A percentile compares a stretch with the other conserved stretches of the same genome.
Evolutionary conservation across 495 filamentous ascomycete species (phyloP).

Genomic region (Beverwykella pulmonaria): DNA sequence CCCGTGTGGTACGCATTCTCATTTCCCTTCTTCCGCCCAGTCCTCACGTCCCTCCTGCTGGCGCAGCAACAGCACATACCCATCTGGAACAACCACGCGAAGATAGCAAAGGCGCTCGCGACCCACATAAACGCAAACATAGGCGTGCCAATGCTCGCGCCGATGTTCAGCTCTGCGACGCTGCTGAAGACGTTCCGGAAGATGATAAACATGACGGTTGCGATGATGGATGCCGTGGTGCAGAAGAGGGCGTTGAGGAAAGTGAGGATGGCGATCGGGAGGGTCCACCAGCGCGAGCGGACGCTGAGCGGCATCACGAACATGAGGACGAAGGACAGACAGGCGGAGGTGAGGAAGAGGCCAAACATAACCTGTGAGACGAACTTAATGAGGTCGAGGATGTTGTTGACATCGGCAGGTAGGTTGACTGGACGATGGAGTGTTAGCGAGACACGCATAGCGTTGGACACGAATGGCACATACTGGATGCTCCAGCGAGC

Average conservation of each 20-base stretch:
- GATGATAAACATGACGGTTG: slow-evolving; percentile 77
- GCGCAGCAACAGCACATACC: slow-evolving; percentile 75
- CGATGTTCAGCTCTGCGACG: slow-evolving; percentile 71
- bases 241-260: slow-evolving; percentile 66
- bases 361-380: slow-evolving; percentile 91
- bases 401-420: slow-evolving; percentile 68
- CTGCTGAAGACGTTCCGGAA: slow-evolving; percentile 70
- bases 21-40: slow-evolving; percentile 53
- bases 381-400: slow-evolving; percentile 71
- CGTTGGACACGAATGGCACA: slow-evolving; percentile 32
- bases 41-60: slow-evolving; percentile 60
- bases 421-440: slow-evolving; percentile 62
- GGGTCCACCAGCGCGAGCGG: slow-evolving; percentile 56
- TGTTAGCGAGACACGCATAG: slow-evolving; percentile 30
- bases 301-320: slow-evolving; percentile 61
- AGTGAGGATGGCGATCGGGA: slow-evolving; percentile 62
- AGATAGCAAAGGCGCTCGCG: slow-evolving; percentile 63
- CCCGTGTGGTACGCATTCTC: slow-evolving; percentile 43
- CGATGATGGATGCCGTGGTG: slow-evolving; percentile 71
- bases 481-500: slow-evolving; percentile 76
- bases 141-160: slow-evolving; percentile 64
- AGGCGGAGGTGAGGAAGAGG: slow-evolving; percentile 71
- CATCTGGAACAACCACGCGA: slow-evolving; percentile 71
- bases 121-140: slow-evolving; percentile 95
- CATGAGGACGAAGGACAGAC: slow-evolving; percentile 69